These are phyloP conservation scores for Smittium mucronatum DNA, from an alignment of 371 early-diverging fungal genomes.

Conservation along the genomic window DNA sequence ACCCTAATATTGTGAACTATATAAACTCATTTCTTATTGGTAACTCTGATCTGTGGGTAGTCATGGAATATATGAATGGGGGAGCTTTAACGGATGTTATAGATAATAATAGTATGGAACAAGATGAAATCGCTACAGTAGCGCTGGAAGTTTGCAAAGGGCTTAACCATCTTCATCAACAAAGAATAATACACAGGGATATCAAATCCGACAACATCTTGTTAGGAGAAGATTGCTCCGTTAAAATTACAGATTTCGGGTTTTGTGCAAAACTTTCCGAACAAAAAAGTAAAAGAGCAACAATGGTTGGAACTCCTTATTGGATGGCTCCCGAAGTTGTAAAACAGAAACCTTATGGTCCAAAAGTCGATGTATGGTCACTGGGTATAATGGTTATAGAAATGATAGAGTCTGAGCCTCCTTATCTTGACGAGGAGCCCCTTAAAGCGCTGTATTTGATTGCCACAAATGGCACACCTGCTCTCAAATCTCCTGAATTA, in stretches of 20 bases:
- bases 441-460: slow-evolving; percentile 84
- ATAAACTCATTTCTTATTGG: slow-evolving; percentile 80
- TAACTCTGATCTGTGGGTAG: slow-evolving; percentile 85
- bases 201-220: slow-evolving; percentile 73
- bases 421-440: slow-evolving; percentile 87
- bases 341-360: slow-evolving; percentile 79
- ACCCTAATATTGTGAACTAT: slow-evolving; percentile 92
- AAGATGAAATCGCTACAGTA: slow-evolving; percentile 87
- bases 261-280: slow-evolving; percentile 65
- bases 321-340: slow-evolving; percentile 97
- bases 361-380: slow-evolving; percentile 94
- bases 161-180: slow-evolving; percentile 69
- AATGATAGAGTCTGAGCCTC: slow-evolving; percentile 86
- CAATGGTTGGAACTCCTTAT: slow-evolving; percentile 88
- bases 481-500: slow-evolving; percentile 74
- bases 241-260: slow-evolving; percentile 79
- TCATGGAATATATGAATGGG: slow-evolving; percentile 97
- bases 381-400: slow-evolving; percentile 93
- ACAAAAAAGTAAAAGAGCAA: slow-evolving; percentile 56
- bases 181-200: slow-evolving; percentile 79
- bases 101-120: slow-evolving; percentile 81
- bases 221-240: slow-evolving; percentile 56
- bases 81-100: slow-evolving; percentile 86
- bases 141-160: slow-evolving; percentile 77
- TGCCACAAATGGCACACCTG: slow-evolving; percentile 92